Percentiles rank a stretch among this genome's conserved stretches.
These are phyloP conservation scores for Ogataea naganishii DNA, from an alignment of 805 yeast species.

Conservation along the genomic window DNA sequence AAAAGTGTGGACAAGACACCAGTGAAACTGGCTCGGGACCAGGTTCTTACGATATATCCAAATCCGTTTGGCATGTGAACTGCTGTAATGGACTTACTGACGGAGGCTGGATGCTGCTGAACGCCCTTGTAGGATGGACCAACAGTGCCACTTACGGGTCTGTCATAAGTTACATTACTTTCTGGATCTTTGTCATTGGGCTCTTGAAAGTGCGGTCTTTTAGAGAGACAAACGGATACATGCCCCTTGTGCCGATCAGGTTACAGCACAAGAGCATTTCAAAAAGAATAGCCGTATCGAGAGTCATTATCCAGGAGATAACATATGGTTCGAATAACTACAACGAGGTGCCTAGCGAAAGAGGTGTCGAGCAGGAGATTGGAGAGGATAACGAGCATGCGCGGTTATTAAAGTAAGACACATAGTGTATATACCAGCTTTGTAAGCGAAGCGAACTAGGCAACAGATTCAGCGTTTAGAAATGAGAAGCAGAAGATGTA, in stretches of 20 bases:
- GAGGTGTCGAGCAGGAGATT: too few species aligned
- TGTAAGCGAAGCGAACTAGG: too few species aligned
- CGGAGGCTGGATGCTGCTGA: constrained; percentile 85
- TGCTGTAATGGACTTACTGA: constrained; percentile 92
- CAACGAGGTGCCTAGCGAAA: constrained; percentile 14
- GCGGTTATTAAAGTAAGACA: too few species aligned
- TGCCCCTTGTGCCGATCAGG: constrained; percentile 52
- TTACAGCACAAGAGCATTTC: constrained; percentile 51
- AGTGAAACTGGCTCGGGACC: constrained; percentile 89
- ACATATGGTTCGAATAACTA: constrained; percentile 8
- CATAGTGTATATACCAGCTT: too few species aligned
- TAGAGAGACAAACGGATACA: constrained; percentile 50
- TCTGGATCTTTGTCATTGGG: constrained; percentile 53
- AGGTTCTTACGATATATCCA: constrained; percentile 76
- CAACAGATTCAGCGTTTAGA: too few species aligned
- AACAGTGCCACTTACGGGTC: constrained; percentile 90
- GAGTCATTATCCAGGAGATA: constrained; percentile 16
- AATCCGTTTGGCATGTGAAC: constrained; percentile 88
- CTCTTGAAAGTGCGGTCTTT: constrained; percentile 30
- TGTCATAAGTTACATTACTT: constrained; percentile 59
- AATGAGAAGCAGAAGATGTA: too few species aligned
- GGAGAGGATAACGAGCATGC: too few species aligned
- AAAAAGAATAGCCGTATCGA: constrained; percentile 24
- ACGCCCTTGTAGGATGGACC: constrained; percentile 90
- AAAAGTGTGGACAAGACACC: constrained; percentile 75